Evolutionary conservation across 1,284 basidiomycete genomes (phyloP).

Genomic region (Xerocomus minutiporus): DNA sequence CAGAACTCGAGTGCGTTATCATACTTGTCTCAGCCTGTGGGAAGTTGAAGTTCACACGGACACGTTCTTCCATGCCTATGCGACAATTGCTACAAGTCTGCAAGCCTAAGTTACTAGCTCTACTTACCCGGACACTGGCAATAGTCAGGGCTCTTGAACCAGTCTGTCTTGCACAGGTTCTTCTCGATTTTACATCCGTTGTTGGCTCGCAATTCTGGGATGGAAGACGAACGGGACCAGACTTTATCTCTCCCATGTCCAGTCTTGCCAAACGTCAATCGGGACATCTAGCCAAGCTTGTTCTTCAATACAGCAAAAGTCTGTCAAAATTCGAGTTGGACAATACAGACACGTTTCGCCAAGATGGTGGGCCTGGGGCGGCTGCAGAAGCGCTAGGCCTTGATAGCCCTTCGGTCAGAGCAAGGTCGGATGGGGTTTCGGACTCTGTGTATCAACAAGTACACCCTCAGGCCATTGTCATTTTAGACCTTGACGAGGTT

Average conservation of each 20-base stretch:
- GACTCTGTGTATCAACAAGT: not conserved
- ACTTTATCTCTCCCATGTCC: constrained; percentile 19
- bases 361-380: not conserved
- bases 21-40: too few species aligned
- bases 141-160: constrained; percentile 10
- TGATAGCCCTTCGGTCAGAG: not conserved
- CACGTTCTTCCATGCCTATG: not conserved
- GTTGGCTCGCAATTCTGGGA: constrained; percentile 18
- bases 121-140: not conserved
- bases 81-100: not conserved
- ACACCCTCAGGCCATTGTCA: constrained; percentile 7
- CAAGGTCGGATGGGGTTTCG: not conserved
- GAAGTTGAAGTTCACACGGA: too few species aligned
- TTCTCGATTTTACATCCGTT: constrained; percentile 15
- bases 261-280: constrained; percentile 21
- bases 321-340: constrained; percentile 2
- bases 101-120: not conserved
- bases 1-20: too few species aligned
- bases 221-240: constrained; percentile 20
- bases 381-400: not conserved
- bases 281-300: constrained; percentile 15
- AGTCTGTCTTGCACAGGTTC: constrained; percentile 12
- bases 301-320: constrained; percentile 13
- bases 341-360: not conserved
- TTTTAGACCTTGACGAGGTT: constrained; percentile 13